Percentiles rank a stretch among this genome's conserved stretches.
Evolutionary conservation across 2,329 filamentous ascomycete genomes (phyloP).

Genomic region (Trichoderma arundinaceum): DNA sequence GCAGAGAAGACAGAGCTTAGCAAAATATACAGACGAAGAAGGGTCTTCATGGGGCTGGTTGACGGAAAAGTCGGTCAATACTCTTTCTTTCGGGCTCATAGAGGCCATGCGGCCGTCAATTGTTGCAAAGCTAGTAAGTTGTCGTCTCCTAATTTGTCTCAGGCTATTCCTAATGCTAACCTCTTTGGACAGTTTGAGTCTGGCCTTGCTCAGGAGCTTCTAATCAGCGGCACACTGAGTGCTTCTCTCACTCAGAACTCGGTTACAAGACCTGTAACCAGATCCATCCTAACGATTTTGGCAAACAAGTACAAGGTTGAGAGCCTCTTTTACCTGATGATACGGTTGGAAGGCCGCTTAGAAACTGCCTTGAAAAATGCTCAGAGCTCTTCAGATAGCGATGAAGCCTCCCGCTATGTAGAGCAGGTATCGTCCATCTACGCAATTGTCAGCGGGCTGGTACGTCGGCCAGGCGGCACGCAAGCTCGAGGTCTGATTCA

Average conservation of each 20-base stretch:
- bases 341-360: conserved; percentile 39
- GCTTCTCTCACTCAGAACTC: conserved; percentile 20
- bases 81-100: conserved; percentile 49
- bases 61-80: conserved; percentile 40
- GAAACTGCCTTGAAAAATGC: conserved; percentile 34
- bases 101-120: conserved; percentile 45
- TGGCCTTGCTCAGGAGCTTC: conserved; percentile 46
- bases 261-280: conserved; percentile 39
- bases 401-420: conserved; percentile 33
- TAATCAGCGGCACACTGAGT: conserved; percentile 40
- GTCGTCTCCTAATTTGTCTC: background rate
- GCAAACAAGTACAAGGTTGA: conserved; percentile 54
- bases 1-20: conserved; percentile 13
- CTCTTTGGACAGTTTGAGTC: conserved; percentile 43
- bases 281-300: conserved; percentile 49
- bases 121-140: conserved; percentile 46
- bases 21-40: conserved; percentile 1
- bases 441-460: conserved; percentile 47
- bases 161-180: conserved; percentile 19
- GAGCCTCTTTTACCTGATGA: conserved; percentile 39
- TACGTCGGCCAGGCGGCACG: conserved; percentile 48
- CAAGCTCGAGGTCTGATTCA: conserved; percentile 44
- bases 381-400: conserved; percentile 12
- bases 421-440: conserved; percentile 44
- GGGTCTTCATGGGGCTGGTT: conserved; percentile 44